Percentiles rank a stretch among this genome's conserved stretches.
These are phyloP conservation scores for Suillus americanus DNA, from an alignment of 768 basidiomycete genomes.

Conservation along the genomic window DNA sequence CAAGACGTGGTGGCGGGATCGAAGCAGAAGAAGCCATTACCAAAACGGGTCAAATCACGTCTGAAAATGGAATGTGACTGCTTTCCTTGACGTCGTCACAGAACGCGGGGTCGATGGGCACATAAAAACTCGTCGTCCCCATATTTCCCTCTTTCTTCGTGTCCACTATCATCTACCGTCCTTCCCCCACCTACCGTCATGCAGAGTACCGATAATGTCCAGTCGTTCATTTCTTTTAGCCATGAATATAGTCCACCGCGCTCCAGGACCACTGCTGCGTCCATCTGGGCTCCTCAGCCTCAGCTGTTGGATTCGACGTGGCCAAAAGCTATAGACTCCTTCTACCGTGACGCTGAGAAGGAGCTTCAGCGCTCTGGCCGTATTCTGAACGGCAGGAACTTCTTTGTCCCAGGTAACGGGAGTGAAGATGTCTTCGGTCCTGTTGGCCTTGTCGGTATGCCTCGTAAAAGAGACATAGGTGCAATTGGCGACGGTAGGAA, in stretches of 20 bases:
- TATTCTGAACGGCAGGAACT: conserved; percentile 26
- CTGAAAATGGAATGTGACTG: conserved; percentile 33
- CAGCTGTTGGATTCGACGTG: conserved; percentile 66
- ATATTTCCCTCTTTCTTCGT: conserved; percentile 37
- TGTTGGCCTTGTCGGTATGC: conserved; percentile 34
- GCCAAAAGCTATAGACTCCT: conserved; percentile 66
- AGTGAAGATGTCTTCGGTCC: conserved; percentile 71
- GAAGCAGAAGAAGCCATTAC: conserved; percentile 29
- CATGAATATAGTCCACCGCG: conserved; percentile 42
- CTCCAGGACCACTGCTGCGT: conserved; percentile 45
- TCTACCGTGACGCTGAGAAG: conserved; percentile 51
- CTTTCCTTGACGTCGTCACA: conserved; percentile 32
- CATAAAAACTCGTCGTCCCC: conserved; percentile 33
- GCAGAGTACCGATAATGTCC: conserved; percentile 24
- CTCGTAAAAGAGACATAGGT: conserved; percentile 54
- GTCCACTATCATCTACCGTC: conserved; percentile 41
- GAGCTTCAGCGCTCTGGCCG: conserved; percentile 28
- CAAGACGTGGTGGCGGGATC: conserved; percentile 21
- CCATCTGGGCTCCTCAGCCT: conserved; percentile 85
- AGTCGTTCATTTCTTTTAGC: conserved; percentile 33
- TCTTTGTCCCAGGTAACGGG: conserved; percentile 24
- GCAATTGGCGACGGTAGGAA: conserved; percentile 82
- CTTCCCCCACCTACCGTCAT: conserved; percentile 21
- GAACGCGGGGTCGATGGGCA: conserved; percentile 23
- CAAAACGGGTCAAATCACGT: conserved; percentile 28